Percentiles rank a stretch among this genome's conserved stretches.
These are phyloP conservation scores for Magnusiomyces paraingens DNA, from an alignment of 1,139 yeast genomes.

Conservation along the genomic window DNA sequence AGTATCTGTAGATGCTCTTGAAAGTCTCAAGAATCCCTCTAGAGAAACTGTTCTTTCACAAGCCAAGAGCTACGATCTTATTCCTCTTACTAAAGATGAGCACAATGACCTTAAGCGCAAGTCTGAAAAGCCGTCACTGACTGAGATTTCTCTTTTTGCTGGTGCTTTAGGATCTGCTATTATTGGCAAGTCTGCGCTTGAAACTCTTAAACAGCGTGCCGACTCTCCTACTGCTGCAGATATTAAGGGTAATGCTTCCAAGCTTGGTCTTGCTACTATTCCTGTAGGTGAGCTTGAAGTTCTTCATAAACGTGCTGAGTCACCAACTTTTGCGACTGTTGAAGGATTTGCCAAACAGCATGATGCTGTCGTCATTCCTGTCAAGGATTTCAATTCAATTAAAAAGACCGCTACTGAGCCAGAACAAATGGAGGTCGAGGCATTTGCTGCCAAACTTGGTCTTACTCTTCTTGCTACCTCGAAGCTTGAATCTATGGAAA, in stretches of 20 bases:
- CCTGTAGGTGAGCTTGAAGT: slow-evolving; percentile 20
- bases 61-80: slow-evolving; percentile 26
- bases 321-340: slow-evolving; percentile 11
- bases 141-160: slow-evolving; percentile 29
- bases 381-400: slow-evolving; percentile 8
- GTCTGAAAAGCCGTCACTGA: slow-evolving; percentile 20
- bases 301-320: slow-evolving; percentile 9
- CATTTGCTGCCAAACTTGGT: slow-evolving; percentile 21
- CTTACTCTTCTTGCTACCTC: slow-evolving; percentile 23
- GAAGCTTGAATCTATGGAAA: slow-evolving; percentile 8
- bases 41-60: slow-evolving; percentile 18
- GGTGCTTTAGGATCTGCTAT: slow-evolving; percentile 34
- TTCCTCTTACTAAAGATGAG: slow-evolving; percentile 27
- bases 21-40: slow-evolving; percentile 17
- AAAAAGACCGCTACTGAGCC: slow-evolving; percentile 22
- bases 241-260: slow-evolving; percentile 23
- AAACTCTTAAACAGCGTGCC: slow-evolving; percentile 10
- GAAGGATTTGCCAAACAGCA: slow-evolving; percentile 11
- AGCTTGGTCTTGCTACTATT: slow-evolving; percentile 28
- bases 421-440: slow-evolving; percentile 21
- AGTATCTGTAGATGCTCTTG: slow-evolving; percentile 25
- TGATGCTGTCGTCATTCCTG: slow-evolving; percentile 12
- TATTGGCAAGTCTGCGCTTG: slow-evolving; percentile 24
- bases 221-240: slow-evolving; percentile 21
- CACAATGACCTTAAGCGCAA: slow-evolving; percentile 17